phyloP scores from a whole-genome alignment of 495 filamentous ascomycete genomes.

The Cudoniella acicularis region DNA sequence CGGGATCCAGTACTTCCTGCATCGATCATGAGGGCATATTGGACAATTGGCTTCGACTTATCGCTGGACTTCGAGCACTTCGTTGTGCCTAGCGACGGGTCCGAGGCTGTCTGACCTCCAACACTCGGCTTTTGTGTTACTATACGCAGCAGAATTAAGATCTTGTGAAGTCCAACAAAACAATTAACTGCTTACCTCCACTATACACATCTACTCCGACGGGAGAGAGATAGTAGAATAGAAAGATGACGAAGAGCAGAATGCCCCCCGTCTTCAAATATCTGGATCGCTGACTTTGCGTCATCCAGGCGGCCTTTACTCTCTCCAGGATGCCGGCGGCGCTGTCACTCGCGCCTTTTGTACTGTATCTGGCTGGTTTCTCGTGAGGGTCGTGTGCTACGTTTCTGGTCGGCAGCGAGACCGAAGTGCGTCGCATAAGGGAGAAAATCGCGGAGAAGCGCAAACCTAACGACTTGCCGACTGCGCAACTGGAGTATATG shows the following conservation, averaged over 20 bases:
- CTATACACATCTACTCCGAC: conserved; percentile 35
- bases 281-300: conserved; percentile 69
- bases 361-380: conserved; percentile 50
- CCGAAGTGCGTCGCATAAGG: conserved; percentile 55
- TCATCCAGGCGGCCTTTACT: conserved; percentile 55
- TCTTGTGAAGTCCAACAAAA: too few relatives aligned
- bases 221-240: conserved; percentile 73
- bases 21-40: conserved; percentile 98
- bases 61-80: conserved; percentile 80
- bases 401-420: conserved; percentile 56
- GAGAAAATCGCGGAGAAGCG: conserved; percentile 4
- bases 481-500: background rate
- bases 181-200: conserved; percentile 39
- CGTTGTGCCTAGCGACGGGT: conserved; percentile 57
- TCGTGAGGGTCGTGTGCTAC: conserved; percentile 54
- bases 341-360: conserved; percentile 26
- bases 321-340: conserved; percentile 42
- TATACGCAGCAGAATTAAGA: background rate
- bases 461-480: background rate
- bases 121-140: conserved; percentile 8
- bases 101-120: conserved; percentile 50
- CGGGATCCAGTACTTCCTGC: conserved; percentile 96
- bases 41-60: conserved; percentile 84
- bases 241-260: conserved; percentile 65
- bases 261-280: conserved; percentile 81